Base-by-base conservation (phyloP, 257 asterid species). In the Solanum paucissectum region DNA sequence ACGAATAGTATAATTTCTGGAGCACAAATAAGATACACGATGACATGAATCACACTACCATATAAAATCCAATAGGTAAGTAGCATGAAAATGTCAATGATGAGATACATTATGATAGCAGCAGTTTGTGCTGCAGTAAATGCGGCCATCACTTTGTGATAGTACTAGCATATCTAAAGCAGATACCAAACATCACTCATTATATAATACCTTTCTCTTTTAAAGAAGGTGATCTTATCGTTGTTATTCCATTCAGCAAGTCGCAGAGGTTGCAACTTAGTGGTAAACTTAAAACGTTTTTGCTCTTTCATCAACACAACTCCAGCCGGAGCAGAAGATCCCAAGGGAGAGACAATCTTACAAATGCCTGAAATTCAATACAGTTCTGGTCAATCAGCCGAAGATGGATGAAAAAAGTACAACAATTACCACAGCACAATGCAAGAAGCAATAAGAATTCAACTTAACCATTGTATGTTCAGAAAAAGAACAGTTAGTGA, bases 301-400 rank as follows among this genome's bases (percentile, higher is more conserved):
- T 85, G 88, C 89, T 91, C 88, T 7, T 64, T 88, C 91, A 58
- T 91, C 84, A 91, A 66, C 33, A 90, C 92, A 5, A 82, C 87
- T 23, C 94, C 94, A 16, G 92, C 91, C n/a, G 93, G 92, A 71
- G 49, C 49, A 37, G 88, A 90, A 66, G 90, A 68, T 87, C 49
- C 88, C 9, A 89, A 58, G n/a, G 93, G 93, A 76, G 91, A 86
- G 36, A 92, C 89, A 73, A 92, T 33, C 90, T 90, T 92, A 12
- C 93, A 92, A 66, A 92, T 92, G 72, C 94, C 93, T 92, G 88
- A 71, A 74, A 82, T 79, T 75, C 90, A 68, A 27, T 14, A 40
- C 29, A 66, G 20, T 85, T 49, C 18, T n/a, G 29, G 29, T 29
- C 69, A 46, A 16, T 46, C 20, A 29, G 66, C 42, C 20, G 29